A percentile compares a stretch with the other conserved stretches of the same genome.
These are phyloP conservation scores for Candida anglica DNA, from an alignment of 805 yeast genomes.

Conservation along the genomic window DNA sequence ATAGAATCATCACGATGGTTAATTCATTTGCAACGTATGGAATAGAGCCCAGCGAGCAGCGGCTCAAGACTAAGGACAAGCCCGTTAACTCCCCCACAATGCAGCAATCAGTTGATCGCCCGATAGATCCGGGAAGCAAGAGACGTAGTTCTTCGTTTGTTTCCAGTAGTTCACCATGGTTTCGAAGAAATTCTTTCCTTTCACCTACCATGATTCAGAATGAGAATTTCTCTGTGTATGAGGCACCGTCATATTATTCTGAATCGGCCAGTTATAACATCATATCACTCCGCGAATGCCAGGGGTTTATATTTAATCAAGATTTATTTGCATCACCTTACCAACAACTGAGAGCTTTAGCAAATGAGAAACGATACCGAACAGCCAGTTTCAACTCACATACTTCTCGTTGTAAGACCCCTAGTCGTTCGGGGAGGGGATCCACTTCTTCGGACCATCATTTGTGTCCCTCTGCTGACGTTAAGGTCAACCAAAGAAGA, in stretches of 20 bases:
- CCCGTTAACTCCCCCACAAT: too few species aligned
- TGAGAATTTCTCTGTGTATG: slow-evolving; percentile 54
- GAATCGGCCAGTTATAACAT: slow-evolving; percentile 25
- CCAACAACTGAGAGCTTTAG: slow-evolving; percentile 48
- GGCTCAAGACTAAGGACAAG: too few species aligned
- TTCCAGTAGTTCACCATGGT: slow-evolving; percentile 48
- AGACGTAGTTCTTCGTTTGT: slow-evolving; percentile 23
- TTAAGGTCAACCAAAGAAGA: slow-evolving; percentile 14
- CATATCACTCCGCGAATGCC: slow-evolving; percentile 55
- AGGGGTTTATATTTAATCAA: slow-evolving; percentile 76
- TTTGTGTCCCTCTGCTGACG: too few species aligned
- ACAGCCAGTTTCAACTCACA: slow-evolving; percentile 16
- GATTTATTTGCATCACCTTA: slow-evolving; percentile 70
- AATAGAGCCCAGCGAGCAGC: too few species aligned
- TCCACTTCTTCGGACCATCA: too few species aligned
- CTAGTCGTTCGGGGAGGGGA: too few species aligned
- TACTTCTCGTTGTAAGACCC: too few species aligned
- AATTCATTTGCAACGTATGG: too few species aligned
- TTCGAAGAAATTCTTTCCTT: slow-evolving; percentile 52
- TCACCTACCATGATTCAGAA: slow-evolving; percentile 54
- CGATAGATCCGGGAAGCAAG: too few species aligned
- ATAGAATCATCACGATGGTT: too few species aligned
- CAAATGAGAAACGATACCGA: slow-evolving; percentile 27
- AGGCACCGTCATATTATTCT: slow-evolving; percentile 32
- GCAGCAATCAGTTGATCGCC: too few species aligned